Base-by-base conservation (phyloP, 305 asterid genomes). In the Withania somnifera region DNA sequence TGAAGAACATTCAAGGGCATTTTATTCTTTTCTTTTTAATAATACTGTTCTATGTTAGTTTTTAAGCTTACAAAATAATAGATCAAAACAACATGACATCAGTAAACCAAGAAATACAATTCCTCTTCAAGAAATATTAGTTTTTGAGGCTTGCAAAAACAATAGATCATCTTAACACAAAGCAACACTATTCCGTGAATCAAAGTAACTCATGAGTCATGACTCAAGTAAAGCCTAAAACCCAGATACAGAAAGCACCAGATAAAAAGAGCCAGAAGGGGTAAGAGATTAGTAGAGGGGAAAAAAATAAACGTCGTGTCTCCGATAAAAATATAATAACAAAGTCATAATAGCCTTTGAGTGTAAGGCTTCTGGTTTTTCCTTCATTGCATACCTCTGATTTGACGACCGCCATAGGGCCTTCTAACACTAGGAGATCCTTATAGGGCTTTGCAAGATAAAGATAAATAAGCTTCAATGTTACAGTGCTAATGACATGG, bases 341-440 rank as follows among this genome's bases (percentile, higher is more conserved):
- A 15, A 58, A 45, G 15, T 24, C 5, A 71, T 22, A 14, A n/a
- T 22, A 13, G 24, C 38, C 24, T 45, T 71, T 24, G 57, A 24
- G 22, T 26, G 45, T 45, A 45, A 14, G 24, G 14, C 40, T 71
- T 19, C 38, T 45, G 42, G 53, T 36, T 17, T n/a, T 66, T 24
- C 54, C 78, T 71, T 47, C 78, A 45, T 45, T 20, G 77, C 83
- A 38, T 78, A 88, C 91, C 89, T 86, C 86, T 54, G 91, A 88
- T 87, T 86, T 88, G 71, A 88, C 84, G 22, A 86, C 83, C 32
- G 89, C 89, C 91, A 88, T 85, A 36, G 84, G 82, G 36, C 83
- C 81, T 86, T 84, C 82, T 60, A 82, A 53, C 84, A 26, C 20
- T 50, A 80, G 24, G 60, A 73, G 79, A 47, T 73, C 40, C 38